Evolutionary conservation across 1,284 basidiomycete species (phyloP).

Genomic region (Gastroboletus turbinatus): DNA sequence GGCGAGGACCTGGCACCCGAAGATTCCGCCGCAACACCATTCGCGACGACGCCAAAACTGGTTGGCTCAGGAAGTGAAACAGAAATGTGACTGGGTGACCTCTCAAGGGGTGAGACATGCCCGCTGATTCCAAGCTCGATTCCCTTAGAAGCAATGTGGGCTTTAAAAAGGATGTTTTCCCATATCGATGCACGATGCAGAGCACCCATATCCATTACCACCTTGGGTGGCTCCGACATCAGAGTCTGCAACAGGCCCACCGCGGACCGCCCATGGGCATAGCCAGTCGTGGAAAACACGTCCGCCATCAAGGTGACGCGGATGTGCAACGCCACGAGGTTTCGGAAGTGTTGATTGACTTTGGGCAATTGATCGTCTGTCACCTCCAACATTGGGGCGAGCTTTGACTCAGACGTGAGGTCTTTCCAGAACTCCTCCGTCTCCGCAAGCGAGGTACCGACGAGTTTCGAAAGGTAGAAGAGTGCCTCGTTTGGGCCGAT

Average conservation of each 20-base stretch:
- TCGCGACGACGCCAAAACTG: constrained; percentile 33
- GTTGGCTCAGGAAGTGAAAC: constrained; percentile 41
- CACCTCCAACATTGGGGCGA: constrained; percentile 57
- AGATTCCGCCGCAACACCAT: constrained; percentile 41
- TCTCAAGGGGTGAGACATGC: constrained; percentile 44
- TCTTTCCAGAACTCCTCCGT: constrained; percentile 74
- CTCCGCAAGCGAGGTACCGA: constrained; percentile 69
- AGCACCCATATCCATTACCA: constrained; percentile 75
- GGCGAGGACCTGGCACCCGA: constrained; percentile 20
- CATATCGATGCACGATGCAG: constrained; percentile 85
- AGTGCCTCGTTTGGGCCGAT: constrained; percentile 80
- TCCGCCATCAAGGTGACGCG: constrained; percentile 86
- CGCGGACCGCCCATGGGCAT: constrained; percentile 78
- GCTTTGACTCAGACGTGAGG: constrained; percentile 52
- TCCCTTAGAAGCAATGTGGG: constrained; percentile 52
- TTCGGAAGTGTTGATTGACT: constrained; percentile 73
- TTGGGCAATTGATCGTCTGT: constrained; percentile 47
- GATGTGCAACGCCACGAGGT: constrained; percentile 76
- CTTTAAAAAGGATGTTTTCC: constrained; percentile 83
- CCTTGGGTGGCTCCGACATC: constrained; percentile 63
- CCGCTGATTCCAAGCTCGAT: constrained; percentile 44
- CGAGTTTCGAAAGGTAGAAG: constrained; percentile 67
- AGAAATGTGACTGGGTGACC: constrained; percentile 43
- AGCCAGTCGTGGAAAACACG: constrained; percentile 84
- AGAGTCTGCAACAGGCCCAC: constrained; percentile 77